Evolutionary conservation across 2,329 filamentous ascomycete genomes (phyloP).

Genomic region (Hypoxylon rubiginosum): DNA sequence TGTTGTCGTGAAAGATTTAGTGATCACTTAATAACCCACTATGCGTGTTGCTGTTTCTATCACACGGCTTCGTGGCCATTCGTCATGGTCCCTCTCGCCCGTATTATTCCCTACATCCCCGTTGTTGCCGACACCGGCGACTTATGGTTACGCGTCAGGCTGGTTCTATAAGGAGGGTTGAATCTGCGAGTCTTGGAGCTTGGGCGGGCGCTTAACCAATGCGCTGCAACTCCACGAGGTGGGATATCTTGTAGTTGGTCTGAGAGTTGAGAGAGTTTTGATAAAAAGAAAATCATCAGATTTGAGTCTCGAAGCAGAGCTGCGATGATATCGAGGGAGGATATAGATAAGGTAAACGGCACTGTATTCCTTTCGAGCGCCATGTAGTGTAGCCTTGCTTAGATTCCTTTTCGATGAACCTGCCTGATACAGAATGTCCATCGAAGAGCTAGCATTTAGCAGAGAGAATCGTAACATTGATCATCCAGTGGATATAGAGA

Average conservation of each 20-base stretch:
- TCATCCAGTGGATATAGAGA: not conserved
- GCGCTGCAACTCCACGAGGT: not conserved
- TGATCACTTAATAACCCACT: not conserved
- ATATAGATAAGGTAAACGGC: not conserved
- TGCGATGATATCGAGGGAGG: not conserved
- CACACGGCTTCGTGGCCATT: not conserved
- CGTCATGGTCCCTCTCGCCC: not conserved
- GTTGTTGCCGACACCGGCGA: not conserved
- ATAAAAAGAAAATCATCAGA: not conserved
- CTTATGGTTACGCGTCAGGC: not conserved
- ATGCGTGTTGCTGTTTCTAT: not conserved
- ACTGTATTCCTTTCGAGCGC: not conserved
- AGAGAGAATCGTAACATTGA: not conserved
- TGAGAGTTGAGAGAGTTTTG: not conserved
- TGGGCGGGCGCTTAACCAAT: not conserved
- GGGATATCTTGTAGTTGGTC: not conserved
- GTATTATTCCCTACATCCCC: not conserved
- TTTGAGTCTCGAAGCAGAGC: not conserved
- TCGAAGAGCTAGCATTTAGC: not conserved
- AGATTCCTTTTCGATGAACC: not conserved
- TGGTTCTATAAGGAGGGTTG: not conserved
- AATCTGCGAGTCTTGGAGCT: not conserved
- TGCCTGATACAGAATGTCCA: not conserved
- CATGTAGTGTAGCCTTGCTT: not conserved
- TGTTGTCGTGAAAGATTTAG: not conserved